phyloP scores from a whole-genome alignment of 345 rosid species.

The Eutrema japonicum region DNA sequence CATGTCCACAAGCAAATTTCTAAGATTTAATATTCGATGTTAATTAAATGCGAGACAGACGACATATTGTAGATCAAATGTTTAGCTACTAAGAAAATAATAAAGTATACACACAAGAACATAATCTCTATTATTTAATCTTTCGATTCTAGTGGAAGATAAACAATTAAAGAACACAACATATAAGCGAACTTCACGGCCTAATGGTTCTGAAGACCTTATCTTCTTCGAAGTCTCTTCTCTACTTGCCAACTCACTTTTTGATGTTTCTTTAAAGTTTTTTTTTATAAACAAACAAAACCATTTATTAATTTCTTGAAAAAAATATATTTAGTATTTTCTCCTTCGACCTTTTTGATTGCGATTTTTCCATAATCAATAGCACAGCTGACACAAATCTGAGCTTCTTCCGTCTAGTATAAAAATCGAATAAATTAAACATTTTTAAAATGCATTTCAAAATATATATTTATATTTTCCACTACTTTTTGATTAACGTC shows the following conservation, averaged over 20 bases:
- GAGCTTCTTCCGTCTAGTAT: constrained; percentile 31
- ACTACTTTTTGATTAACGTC: not conserved
- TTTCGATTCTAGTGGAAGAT: constrained; percentile 18
- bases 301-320: not conserved
- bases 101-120: constrained; percentile 10
- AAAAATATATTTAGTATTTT: not conserved
- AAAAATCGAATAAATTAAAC: constrained; percentile 6
- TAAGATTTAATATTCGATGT: constrained; percentile 5
- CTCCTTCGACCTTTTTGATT: constrained; percentile 13
- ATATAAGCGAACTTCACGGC: constrained; percentile 33
- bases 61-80: not conserved
- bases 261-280: no score
- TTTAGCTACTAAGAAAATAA: constrained; percentile 7
- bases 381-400: constrained; percentile 36
- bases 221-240: constrained; percentile 20
- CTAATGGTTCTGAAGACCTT: constrained; percentile 5
- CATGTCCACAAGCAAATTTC: constrained; percentile 32
- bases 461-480: not conserved
- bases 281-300: not conserved
- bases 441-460: not conserved
- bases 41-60: constrained; percentile 30
- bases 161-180: constrained; percentile 19
- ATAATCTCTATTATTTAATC: constrained; percentile 14
- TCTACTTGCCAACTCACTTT: constrained; percentile 18
- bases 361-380: constrained; percentile 33